These are phyloP conservation scores for Ligustrum vulgare DNA, from an alignment of 257 asterid species.

Conservation along the genomic window DNA sequence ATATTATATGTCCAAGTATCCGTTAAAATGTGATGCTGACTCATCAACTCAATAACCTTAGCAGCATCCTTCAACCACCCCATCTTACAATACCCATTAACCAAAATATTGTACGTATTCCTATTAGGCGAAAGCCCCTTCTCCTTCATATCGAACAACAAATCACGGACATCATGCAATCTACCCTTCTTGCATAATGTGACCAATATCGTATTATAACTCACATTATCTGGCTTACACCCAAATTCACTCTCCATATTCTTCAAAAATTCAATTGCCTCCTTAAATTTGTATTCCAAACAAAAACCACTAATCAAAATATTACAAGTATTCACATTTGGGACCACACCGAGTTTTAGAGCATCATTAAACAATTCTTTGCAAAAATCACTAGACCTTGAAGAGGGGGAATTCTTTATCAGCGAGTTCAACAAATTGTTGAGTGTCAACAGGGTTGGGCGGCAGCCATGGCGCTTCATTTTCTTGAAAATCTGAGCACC, in stretches of 20 bases:
- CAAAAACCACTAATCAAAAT: slow-evolving; percentile 73
- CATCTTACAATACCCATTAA: slow-evolving; percentile 69
- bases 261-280: slow-evolving; percentile 54
- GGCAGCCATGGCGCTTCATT: slow-evolving; percentile 62
- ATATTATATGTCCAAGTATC: slow-evolving; percentile 75
- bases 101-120: slow-evolving; percentile 70
- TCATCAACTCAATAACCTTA: slow-evolving; percentile 67
- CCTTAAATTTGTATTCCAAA: slow-evolving; percentile 51
- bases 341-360: slow-evolving; percentile 51
- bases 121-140: slow-evolving; percentile 60
- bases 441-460: slow-evolving; percentile 49
- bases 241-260: slow-evolving; percentile 52
- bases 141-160: slow-evolving; percentile 69
- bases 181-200: slow-evolving; percentile 71
- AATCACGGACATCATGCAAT: slow-evolving; percentile 59
- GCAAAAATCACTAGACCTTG: slow-evolving; percentile 45
- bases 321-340: slow-evolving; percentile 63
- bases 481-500: slow-evolving; percentile 69
- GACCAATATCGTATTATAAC: slow-evolving; percentile 67
- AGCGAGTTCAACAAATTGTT: slow-evolving; percentile 55
- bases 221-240: slow-evolving; percentile 61
- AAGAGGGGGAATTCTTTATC: slow-evolving; percentile 53
- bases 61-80: slow-evolving; percentile 84
- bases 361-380: slow-evolving; percentile 67
- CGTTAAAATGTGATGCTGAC: slow-evolving; percentile 50